Percentiles rank a stretch among this genome's conserved stretches.
These are phyloP conservation scores for Asterella californica DNA, from an alignment of 225 moss, liverwort and hornwort genomes.

Conservation along the genomic window DNA sequence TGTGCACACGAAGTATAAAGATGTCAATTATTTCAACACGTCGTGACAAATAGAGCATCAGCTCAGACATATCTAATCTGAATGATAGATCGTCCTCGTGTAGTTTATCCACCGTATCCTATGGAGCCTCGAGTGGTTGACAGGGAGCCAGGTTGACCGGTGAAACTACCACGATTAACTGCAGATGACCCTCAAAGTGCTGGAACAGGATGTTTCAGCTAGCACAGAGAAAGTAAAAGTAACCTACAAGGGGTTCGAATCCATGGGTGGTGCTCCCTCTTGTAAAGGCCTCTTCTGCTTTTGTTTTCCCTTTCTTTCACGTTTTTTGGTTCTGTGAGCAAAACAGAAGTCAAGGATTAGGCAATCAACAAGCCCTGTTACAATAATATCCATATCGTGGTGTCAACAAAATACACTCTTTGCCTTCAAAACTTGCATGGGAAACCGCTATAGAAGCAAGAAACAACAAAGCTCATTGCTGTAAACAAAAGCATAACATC, in stretches of 20 bases:
- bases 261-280: constrained; percentile 52
- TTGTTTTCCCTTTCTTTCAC: constrained; percentile 88
- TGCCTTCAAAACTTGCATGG: background rate
- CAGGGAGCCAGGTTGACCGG: too few species aligned
- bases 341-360: background rate
- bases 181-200: background rate
- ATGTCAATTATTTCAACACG: background rate
- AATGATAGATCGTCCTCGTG: background rate
- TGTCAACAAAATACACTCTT: background rate
- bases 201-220: background rate
- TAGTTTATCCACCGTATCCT: background rate
- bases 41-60: background rate
- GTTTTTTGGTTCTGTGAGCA: constrained; percentile 70
- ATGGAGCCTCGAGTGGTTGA: too few species aligned
- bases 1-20: background rate
- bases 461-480: background rate
- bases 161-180: background rate
- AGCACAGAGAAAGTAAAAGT: constrained; percentile 8
- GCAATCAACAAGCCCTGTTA: too few species aligned
- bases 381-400: background rate
- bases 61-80: background rate
- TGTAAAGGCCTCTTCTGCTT: constrained; percentile 73
- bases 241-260: constrained; percentile 54
- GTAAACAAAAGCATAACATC: too few species aligned
- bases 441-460: background rate